Percentiles rank a stretch among this genome's conserved stretches.
phyloP scores from a whole-genome alignment of 75 land plant genomes.

The Larix kaempferi region DNA sequence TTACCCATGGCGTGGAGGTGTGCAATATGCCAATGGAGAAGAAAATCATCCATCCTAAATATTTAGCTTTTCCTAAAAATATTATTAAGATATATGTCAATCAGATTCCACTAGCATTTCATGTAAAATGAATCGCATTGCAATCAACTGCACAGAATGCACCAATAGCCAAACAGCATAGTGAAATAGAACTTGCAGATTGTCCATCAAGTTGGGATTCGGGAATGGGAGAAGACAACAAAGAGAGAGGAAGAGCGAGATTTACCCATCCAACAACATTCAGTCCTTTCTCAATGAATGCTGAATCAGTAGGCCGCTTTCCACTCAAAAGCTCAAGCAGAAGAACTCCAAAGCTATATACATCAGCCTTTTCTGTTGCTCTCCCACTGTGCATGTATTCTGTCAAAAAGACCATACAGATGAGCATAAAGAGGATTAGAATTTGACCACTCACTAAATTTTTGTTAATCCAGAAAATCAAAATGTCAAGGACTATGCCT shows the following conservation, averaged over 20 bases:
- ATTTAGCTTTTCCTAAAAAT: background rate
- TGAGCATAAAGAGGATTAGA: background rate
- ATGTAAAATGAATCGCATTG: background rate
- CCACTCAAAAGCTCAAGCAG: constrained; percentile 84
- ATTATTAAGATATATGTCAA: background rate
- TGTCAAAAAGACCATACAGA: constrained; percentile 11
- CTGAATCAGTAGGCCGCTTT: constrained; percentile 84
- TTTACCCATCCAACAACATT: constrained; percentile 95
- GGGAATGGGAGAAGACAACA: background rate
- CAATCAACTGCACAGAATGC: background rate
- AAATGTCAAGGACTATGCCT: background rate
- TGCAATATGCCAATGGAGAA: too few relatives aligned
- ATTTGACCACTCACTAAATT: background rate
- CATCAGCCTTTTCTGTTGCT: constrained; percentile 93
- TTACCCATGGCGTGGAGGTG: too few relatives aligned
- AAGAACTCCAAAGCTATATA: constrained; percentile 89
- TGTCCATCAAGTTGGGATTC: too few relatives aligned
- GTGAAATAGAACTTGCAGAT: too few relatives aligned
- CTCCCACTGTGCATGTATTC: constrained; percentile 91
- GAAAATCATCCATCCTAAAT: background rate
- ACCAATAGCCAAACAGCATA: background rate
- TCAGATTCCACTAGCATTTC: too few relatives aligned
- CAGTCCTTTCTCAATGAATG: constrained; percentile 84
- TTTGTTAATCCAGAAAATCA: background rate
- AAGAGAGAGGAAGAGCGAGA: constrained; percentile 1